Evolutionary conservation across 345 rosid genomes (phyloP).

Genomic region (Populus simonii): DNA sequence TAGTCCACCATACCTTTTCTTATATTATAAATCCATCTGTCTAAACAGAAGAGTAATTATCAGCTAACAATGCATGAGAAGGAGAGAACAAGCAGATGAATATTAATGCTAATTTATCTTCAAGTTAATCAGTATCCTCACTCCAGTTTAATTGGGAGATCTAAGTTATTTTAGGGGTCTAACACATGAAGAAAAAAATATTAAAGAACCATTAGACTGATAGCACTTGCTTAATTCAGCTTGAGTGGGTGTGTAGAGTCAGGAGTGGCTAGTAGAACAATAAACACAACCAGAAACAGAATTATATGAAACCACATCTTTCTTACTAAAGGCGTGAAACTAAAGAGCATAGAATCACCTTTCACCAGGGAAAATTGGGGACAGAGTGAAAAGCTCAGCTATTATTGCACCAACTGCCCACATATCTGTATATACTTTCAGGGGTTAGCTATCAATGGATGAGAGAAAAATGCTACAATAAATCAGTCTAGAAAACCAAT

Average conservation of each 20-base stretch:
- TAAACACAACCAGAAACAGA: neutral
- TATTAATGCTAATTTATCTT: neutral
- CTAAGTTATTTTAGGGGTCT: neutral
- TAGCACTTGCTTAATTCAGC: too few relatives aligned
- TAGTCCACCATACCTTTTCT: neutral
- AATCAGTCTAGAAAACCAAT: constrained; percentile 6
- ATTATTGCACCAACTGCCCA: constrained; percentile 97
- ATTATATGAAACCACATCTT: neutral
- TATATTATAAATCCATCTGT: neutral
- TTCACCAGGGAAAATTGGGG: constrained; percentile 95
- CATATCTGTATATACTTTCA: constrained; percentile 59
- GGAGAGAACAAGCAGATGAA: too few relatives aligned
- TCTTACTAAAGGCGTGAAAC: neutral
- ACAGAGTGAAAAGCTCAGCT: constrained; percentile 81
- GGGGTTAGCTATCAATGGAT: constrained; percentile 18
- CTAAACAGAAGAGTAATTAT: neutral
- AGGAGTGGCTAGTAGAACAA: too few relatives aligned
- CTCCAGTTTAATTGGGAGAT: neutral
- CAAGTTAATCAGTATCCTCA: neutral
- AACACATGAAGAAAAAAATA: neutral
- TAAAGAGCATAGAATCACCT: constrained; percentile 44
- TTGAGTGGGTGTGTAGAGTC: too few relatives aligned
- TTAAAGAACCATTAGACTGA: neutral
- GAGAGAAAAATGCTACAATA: neutral
- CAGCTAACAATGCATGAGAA: neutral